Base-by-base conservation (phyloP, 2,329 filamentous ascomycete species). In the Colletotrichum lupini region DNA sequence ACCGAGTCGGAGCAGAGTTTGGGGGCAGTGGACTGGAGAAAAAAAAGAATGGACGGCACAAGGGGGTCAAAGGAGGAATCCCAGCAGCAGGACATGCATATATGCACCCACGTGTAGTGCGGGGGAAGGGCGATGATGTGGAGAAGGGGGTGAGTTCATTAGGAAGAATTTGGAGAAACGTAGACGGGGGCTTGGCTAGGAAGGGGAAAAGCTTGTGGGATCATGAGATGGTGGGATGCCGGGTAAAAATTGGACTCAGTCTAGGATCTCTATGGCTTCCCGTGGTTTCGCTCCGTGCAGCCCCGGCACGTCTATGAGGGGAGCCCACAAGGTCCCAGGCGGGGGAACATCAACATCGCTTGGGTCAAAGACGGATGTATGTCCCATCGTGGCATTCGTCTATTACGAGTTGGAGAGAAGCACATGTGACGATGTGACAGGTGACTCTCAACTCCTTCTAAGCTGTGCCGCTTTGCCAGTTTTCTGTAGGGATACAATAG, bases 1-100 rank as follows among this genome's bases (percentile, higher is more conserved):
- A 74, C 79, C 80, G 80, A 81, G 46, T 58, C 32, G 64, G 59
- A 60, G 60, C 30, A 49, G 57, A 57, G 37, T 35, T 68, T 68
- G 63, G 35, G 59, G 65, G 55, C 37, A 42, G 19, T 37, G 35
- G 28, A 30, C n/a, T 46, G 62, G 53, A 52, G 55, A 71, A 71
- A 69, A 73, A 69, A 75, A 68, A 63, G 66, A 62, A 72, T 67
- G 61, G 67, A 63, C 55, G 62, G 53, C 57, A 59, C 67, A 74
- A 67, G 68, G 57, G 70, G 70, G 53, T 46, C 59, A 32, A 26
- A 60, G 42, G 32, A 56, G 49, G 60, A 70, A 70, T 69, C 70
- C 70, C 64, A 59, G 59, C 66, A 73, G 59, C 37, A 49, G 59
- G 65, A 63, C 61, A 49, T 59, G 66, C 66, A 69, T 69, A 73